A percentile compares a stretch with the other conserved stretches of the same genome.
phyloP scores from a whole-genome alignment of 768 basidiomycete species.

The Podaxis pistillaris region DNA sequence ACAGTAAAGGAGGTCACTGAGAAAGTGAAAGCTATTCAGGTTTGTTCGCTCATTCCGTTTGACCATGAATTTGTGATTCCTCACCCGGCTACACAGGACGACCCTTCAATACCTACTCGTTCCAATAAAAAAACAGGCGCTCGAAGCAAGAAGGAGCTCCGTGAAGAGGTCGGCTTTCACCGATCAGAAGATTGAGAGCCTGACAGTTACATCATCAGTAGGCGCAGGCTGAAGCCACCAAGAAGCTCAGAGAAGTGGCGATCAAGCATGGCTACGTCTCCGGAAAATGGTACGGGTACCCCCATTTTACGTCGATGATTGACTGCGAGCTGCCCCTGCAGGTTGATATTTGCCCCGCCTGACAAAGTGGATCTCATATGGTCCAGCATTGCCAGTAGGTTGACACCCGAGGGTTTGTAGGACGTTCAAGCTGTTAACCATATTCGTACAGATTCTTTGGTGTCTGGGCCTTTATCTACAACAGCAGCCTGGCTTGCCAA shows the following conservation, averaged over 20 bases:
- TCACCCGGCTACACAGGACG: slow-evolving; percentile 41
- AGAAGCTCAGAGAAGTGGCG: slow-evolving; percentile 61
- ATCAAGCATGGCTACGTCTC: slow-evolving; percentile 47
- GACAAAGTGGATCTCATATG: slow-evolving; percentile 67
- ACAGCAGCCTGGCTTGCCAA: slow-evolving; percentile 60
- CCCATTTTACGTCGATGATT: neutral
- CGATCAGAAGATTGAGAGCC: neutral
- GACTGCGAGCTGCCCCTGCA: slow-evolving; percentile 24
- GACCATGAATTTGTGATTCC: neutral
- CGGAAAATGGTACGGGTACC: slow-evolving; percentile 62
- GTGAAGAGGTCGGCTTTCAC: slow-evolving; percentile 52
- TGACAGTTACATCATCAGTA: slow-evolving; percentile 23
- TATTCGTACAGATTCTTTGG: slow-evolving; percentile 52
- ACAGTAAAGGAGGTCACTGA: slow-evolving; percentile 59
- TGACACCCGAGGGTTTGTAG: neutral
- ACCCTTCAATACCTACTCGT: slow-evolving; percentile 61
- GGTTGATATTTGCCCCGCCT: slow-evolving; percentile 64
- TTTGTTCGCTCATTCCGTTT: slow-evolving; percentile 19
- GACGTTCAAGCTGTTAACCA: slow-evolving; percentile 3
- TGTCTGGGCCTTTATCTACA: slow-evolving; percentile 58
- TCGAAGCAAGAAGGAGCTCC: slow-evolving; percentile 73
- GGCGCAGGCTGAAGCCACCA: slow-evolving; percentile 59
- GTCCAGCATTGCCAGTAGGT: slow-evolving; percentile 59
- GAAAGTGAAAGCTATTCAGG: slow-evolving; percentile 62
- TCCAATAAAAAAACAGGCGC: slow-evolving; percentile 71